Evolutionary conservation across 495 filamentous ascomycete genomes (phyloP), one percentile per base, ranked within the genome.

Genomic region (Baudoinia panamericana): DNA sequence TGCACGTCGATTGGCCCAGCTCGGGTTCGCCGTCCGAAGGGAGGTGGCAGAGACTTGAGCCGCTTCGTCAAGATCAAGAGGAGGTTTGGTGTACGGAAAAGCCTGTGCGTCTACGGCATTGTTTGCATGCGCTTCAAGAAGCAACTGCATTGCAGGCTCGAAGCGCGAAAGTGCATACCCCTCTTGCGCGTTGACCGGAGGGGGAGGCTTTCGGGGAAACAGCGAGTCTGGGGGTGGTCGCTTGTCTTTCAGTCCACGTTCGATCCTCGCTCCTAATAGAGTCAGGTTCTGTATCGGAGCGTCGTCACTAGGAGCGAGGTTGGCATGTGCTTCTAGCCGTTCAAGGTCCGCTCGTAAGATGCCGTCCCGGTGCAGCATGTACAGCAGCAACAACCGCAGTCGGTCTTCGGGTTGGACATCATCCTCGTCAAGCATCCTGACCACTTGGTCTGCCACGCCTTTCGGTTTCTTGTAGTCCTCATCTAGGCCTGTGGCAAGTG

Each of bases 401-500:
- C 92, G 75, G 52, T 95, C 90, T 13, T 72, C 59, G 9, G 66
- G 69, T 2, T 62, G 65, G 31, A 88, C 69, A 20, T 65, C 68
- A 25, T 77, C 73, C 44, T 96, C 86, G 56, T 96, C 90, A 1
- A 96, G 63, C 17, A 92, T 63, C 17, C 87, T 78, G 8, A 95
- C 81, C 20, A 96, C 68, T 43, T 88, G 76, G 38, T 90, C 81
- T 22, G 84, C 74, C 22, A 93, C 53, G 48, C 86, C 80, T 61
- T 93, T 94, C 26, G 87, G 83, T 56, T 87, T 90, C 46, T 81
- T 80, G 54, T 76, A 80, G 51, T 93, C 86, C 53, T 96, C 90
- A 53, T 96, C 90, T 1, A 93, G 67, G 10, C 92, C 90, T 3
- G 92, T 96, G 18, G 88, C 82, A 43, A 96, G 66, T 22, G 74